These are phyloP conservation scores for Phanerochaete carnosa DNA, from an alignment of 768 basidiomycete species.

Conservation along the genomic window DNA sequence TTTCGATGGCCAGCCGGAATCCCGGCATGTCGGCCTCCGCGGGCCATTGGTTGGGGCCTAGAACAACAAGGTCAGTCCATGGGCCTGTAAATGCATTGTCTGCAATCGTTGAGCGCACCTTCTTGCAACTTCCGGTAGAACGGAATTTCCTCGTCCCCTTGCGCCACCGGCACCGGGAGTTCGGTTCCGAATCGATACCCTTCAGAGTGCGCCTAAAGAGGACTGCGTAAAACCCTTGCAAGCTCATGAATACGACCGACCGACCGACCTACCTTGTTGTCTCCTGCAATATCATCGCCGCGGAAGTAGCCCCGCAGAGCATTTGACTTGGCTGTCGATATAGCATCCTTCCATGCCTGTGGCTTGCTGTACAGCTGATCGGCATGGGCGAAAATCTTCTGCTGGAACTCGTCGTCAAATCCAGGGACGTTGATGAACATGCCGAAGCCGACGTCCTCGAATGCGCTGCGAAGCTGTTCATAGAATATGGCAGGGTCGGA, in stretches of 20 bases:
- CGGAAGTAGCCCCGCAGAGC: constrained; percentile 24
- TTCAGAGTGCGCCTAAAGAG: constrained; percentile 29
- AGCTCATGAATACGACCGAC: not conserved
- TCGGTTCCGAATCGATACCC: constrained; percentile 28
- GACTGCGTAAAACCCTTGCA: no score
- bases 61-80: not conserved
- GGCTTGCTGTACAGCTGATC: constrained; percentile 22
- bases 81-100: not conserved
- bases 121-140: constrained; percentile 28
- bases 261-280: not conserved
- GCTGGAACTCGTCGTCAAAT: constrained; percentile 23
- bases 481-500: not conserved
- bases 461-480: constrained; percentile 17
- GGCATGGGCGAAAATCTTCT: constrained; percentile 19
- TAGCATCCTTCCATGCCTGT: constrained; percentile 23
- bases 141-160: constrained; percentile 21
- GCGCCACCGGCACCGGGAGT: constrained; percentile 16
- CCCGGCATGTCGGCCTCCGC: constrained; percentile 22
- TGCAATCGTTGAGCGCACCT: constrained; percentile 16
- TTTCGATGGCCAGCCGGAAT: constrained; percentile 26
- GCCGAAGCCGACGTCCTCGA: constrained; percentile 30
- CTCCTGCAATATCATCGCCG: no score
- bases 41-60: constrained; percentile 32
- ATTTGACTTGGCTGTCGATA: constrained; percentile 22
- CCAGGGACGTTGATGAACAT: constrained; percentile 30